Conservation (phyloP, 805 yeast genomes). For the Candida ponderosae region DNA sequence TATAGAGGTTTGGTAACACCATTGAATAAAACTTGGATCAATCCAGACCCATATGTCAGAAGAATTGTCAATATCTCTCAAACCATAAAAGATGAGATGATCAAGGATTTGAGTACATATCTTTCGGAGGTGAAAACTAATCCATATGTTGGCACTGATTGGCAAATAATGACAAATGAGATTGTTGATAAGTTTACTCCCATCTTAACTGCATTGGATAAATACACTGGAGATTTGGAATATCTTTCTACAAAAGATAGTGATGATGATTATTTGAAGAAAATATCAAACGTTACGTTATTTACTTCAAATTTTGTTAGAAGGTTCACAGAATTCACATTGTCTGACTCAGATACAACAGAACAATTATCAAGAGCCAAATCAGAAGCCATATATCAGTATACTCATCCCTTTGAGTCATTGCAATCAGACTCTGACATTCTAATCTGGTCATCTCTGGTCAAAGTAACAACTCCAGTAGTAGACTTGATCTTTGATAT, state of each 20-base stretch:
- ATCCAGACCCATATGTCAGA: slow-evolving; percentile 39
- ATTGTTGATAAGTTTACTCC: slow-evolving; percentile 51
- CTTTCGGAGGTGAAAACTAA: slow-evolving; percentile 22
- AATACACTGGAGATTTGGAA: slow-evolving; percentile 20
- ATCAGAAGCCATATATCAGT: slow-evolving; percentile 35
- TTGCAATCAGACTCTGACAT: slow-evolving; percentile 33
- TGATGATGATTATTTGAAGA: slow-evolving; percentile 15
- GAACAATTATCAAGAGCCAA: slow-evolving; percentile 19
- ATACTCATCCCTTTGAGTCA: slow-evolving; percentile 33
- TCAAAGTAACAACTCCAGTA: slow-evolving; percentile 30
- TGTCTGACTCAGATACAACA: slow-evolving; percentile 6
- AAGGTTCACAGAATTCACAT: slow-evolving; percentile 28
- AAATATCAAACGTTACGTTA: slow-evolving; percentile 25
- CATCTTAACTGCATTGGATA: slow-evolving; percentile 31
- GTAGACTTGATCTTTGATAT: slow-evolving; percentile 27
- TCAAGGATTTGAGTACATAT: slow-evolving; percentile 24
- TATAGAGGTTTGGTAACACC: slow-evolving; percentile 46
- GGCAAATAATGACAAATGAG: slow-evolving; percentile 44
- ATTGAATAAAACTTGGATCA: slow-evolving; percentile 39
- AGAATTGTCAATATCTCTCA: slow-evolving; percentile 28
- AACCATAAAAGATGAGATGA: slow-evolving; percentile 26
- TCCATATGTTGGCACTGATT: slow-evolving; percentile 38
- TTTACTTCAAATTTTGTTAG: slow-evolving; percentile 37
- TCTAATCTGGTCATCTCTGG: slow-evolving; percentile 41
- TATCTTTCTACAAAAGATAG: slow-evolving; percentile 1